Conservation (phyloP, 2,329 filamentous ascomycete genomes). For the Beauveria pseudobassiana region DNA sequence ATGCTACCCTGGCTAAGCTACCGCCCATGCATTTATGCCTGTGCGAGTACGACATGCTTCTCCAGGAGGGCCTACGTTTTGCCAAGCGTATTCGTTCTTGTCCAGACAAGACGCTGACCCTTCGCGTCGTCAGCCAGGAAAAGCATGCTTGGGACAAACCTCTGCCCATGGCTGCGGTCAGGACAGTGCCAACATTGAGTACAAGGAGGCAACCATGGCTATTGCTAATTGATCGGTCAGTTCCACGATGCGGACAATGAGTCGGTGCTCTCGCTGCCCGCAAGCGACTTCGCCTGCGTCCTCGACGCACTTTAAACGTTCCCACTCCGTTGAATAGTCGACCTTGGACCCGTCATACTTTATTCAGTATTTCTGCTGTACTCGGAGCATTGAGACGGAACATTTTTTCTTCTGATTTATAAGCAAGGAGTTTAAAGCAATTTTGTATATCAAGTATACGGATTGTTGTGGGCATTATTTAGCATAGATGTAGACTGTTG, state of each 20-base stretch:
- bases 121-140: slow-evolving; percentile 38
- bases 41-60: slow-evolving; percentile 60
- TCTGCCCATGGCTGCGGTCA: slow-evolving; percentile 32
- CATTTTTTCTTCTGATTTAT: background rate
- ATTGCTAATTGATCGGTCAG: slow-evolving; percentile 34
- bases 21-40: slow-evolving; percentile 50
- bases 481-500: background rate
- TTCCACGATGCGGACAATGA: slow-evolving; percentile 29
- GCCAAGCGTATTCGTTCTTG: slow-evolving; percentile 43
- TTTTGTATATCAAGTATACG: background rate
- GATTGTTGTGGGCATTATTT: background rate
- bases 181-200: slow-evolving; percentile 37
- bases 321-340: slow-evolving; percentile 2
- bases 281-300: slow-evolving; percentile 24
- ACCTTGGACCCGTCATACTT: background rate
- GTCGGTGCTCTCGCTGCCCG: slow-evolving; percentile 27
- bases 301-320: slow-evolving; percentile 5
- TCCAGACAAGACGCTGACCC: slow-evolving; percentile 23
- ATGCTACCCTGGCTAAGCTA: slow-evolving; percentile 44
- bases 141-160: slow-evolving; percentile 44
- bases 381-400: background rate
- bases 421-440: background rate
- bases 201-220: slow-evolving; percentile 33
- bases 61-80: slow-evolving; percentile 53
- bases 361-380: background rate